Conservation (phyloP, 2,329 filamentous ascomycete genomes). For the Penicillium verrucosum region DNA sequence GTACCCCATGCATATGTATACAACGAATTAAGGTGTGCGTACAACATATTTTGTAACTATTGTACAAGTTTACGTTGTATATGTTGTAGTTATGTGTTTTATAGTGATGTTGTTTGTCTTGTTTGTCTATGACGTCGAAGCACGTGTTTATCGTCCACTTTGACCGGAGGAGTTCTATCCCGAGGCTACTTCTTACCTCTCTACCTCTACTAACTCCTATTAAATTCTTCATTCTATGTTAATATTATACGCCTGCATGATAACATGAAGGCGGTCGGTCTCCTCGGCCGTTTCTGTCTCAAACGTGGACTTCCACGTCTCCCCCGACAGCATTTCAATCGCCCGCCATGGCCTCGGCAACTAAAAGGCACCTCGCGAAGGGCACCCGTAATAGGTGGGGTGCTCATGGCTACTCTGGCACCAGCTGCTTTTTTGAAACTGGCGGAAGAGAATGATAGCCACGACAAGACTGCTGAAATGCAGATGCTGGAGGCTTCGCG, state of each 20-base stretch:
- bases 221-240: conserved; percentile 3
- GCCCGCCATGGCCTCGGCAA: conserved; percentile 25
- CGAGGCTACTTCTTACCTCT: not conserved
- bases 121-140: conserved; percentile 11
- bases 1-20: too few species aligned
- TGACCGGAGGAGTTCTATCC: not conserved
- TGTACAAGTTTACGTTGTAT: not conserved
- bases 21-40: not conserved
- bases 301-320: conserved; percentile 39
- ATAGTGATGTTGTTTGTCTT: not conserved
- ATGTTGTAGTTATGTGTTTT: too few species aligned
- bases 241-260: conserved; percentile 18
- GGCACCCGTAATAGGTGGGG: conserved; percentile 25
- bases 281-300: conserved; percentile 51
- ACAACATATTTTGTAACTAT: too few species aligned
- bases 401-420: conserved; percentile 48
- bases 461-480: conserved; percentile 68
- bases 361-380: conserved; percentile 19
- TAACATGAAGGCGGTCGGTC: conserved; percentile 51
- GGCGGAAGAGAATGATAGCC: conserved; percentile 48
- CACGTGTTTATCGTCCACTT: conserved; percentile 5
- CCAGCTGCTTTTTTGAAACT: conserved; percentile 60
- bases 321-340: conserved; percentile 29
- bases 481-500: conserved; percentile 84
- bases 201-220: not conserved